phyloP scores from a whole-genome alignment of 2,329 filamentous ascomycete genomes.

The Alternaria alternata region DNA sequence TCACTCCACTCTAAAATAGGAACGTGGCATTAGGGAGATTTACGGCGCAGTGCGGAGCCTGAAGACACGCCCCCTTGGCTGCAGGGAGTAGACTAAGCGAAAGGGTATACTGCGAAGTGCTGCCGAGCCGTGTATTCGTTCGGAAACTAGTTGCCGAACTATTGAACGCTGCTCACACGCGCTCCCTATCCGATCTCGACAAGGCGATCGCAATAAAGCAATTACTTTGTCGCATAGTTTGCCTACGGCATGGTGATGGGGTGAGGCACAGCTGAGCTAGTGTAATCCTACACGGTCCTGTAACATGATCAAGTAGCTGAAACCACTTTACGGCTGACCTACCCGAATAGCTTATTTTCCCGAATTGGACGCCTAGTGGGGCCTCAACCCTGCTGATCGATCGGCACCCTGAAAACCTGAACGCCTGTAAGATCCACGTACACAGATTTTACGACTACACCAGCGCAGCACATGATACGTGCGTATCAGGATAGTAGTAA shows the following conservation, averaged over 20 bases:
- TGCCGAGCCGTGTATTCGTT: conserved; percentile 17
- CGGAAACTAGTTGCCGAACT: conserved; percentile 17
- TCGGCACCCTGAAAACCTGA: conserved; percentile 9
- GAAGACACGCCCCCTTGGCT: conserved; percentile 17
- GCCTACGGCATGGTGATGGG: neutral
- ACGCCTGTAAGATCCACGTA: conserved; percentile 20
- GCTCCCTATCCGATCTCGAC: conserved; percentile 6
- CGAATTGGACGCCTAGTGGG: conserved; percentile 14
- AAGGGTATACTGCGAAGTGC: conserved; percentile 16
- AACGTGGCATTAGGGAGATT: conserved; percentile 26
- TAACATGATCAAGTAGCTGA: conserved; percentile 25
- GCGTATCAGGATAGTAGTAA: conserved; percentile 2
- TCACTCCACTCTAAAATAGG: conserved; percentile 21
- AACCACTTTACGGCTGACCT: conserved; percentile 24
- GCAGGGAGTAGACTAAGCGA: conserved; percentile 17
- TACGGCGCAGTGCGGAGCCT: conserved; percentile 19
- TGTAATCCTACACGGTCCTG: conserved; percentile 26
- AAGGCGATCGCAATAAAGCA: conserved; percentile 9
- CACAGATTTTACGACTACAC: conserved; percentile 18
- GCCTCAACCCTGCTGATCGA: conserved; percentile 11
- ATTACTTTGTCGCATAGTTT: neutral
- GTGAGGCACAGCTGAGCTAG: conserved; percentile 18
- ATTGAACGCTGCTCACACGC: conserved; percentile 10
- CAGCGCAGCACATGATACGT: conserved; percentile 2
- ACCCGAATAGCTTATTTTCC: conserved; percentile 18